Evolutionary conservation across 768 basidiomycete species (phyloP).

Genomic region (Trametes elegans): DNA sequence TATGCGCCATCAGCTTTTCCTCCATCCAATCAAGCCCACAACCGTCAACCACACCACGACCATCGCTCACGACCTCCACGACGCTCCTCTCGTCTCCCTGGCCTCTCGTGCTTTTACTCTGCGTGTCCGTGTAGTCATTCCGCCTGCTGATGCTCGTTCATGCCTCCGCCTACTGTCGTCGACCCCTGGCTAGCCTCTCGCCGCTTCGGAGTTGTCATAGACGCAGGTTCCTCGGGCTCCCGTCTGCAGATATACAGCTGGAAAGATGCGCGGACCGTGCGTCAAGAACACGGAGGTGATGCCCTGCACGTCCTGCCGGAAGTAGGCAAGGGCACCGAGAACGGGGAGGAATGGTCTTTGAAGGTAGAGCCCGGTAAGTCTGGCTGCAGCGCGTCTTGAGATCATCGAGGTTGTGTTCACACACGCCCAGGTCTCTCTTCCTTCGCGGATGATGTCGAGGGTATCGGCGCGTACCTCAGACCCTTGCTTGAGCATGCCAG

Average conservation of each 20-base stretch:
- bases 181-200: slow-evolving; percentile 78
- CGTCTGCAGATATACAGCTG: slow-evolving; percentile 96
- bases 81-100: neutral
- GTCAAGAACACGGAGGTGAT: slow-evolving; percentile 48
- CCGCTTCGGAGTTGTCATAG: slow-evolving; percentile 92
- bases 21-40: slow-evolving; percentile 2
- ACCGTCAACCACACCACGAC: slow-evolving; percentile 2
- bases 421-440: slow-evolving; percentile 75
- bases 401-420: neutral
- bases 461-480: slow-evolving; percentile 70
- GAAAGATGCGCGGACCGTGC: slow-evolving; percentile 72
- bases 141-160: slow-evolving; percentile 34
- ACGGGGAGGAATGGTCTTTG: slow-evolving; percentile 80
- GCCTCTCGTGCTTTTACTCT: neutral
- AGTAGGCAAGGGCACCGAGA: slow-evolving; percentile 87
- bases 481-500: slow-evolving; percentile 85
- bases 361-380: slow-evolving; percentile 92
- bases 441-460: slow-evolving; percentile 65
- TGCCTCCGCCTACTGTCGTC: slow-evolving; percentile 73
- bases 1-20: neutral
- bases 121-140: neutral
- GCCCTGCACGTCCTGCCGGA: slow-evolving; percentile 64
- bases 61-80: slow-evolving; percentile 3
- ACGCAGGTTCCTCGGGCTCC: slow-evolving; percentile 98
- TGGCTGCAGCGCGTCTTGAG: neutral